Percentiles rank a stretch among this genome's conserved stretches.
Conservation (phyloP, 352 stramenopile species). For the Phytophthora uliginosa region DNA sequence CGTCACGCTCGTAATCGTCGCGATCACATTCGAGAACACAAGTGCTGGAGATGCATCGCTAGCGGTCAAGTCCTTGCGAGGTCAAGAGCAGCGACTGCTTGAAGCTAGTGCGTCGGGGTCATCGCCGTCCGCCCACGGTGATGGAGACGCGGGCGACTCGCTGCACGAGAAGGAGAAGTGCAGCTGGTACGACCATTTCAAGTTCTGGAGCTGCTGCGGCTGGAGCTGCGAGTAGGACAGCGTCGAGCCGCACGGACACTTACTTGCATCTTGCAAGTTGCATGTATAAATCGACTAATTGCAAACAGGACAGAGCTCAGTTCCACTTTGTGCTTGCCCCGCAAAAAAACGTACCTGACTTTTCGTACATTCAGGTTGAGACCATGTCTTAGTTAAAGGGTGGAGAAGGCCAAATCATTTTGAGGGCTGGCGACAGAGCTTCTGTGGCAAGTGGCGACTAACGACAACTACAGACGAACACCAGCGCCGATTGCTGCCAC, state of each 20-base stretch:
- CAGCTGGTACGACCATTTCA: conserved; percentile 17
- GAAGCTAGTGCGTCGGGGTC: neutral
- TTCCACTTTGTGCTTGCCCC: too few species aligned
- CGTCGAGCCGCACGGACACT: neutral
- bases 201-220: conserved; percentile 23
- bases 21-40: neutral
- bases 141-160: neutral
- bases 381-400: too few species aligned
- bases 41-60: neutral
- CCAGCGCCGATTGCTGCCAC: neutral
- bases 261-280: neutral
- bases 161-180: conserved; percentile 26
- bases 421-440: too few species aligned
- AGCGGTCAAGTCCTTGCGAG: neutral
- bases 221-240: conserved; percentile 1
- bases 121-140: neutral
- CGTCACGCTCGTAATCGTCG: neutral
- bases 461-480: neutral
- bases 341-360: too few species aligned
- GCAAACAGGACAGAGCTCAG: too few species aligned
- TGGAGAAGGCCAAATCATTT: too few species aligned
- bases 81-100: conserved; percentile 1
- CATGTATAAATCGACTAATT: neutral
- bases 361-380: too few species aligned
- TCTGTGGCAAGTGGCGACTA: too few species aligned